Conservation (phyloP, 805 yeast species). For the Yamadazyma sp. region DNA sequence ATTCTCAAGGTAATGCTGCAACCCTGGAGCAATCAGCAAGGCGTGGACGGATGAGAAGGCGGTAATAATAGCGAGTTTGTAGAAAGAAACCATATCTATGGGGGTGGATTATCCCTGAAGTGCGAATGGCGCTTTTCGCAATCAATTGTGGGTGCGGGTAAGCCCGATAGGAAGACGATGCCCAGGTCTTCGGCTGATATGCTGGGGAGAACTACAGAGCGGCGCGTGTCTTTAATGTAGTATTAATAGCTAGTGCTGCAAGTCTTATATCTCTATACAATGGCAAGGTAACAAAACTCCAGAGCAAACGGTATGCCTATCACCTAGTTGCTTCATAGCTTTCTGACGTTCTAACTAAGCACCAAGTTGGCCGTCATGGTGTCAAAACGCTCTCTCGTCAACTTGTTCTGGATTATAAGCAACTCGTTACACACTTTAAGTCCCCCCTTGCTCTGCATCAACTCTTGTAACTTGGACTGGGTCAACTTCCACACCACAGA, state of each 20-base stretch:
- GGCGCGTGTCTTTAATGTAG: no score
- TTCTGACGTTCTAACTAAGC: conserved; percentile 21
- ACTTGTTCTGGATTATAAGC: conserved; percentile 55
- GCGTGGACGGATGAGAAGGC: conserved; percentile 19
- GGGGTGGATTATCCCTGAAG: no score
- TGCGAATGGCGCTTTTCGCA: no score
- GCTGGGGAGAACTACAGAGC: no score
- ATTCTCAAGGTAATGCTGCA: conserved; percentile 17
- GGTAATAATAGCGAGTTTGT: conserved; percentile 14
- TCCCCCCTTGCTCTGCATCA: conserved; percentile 48
- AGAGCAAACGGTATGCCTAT: no score
- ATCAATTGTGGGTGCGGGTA: no score
- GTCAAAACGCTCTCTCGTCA: conserved; percentile 70
- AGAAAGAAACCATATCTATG: conserved; percentile 15
- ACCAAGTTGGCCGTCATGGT: conserved; percentile 74
- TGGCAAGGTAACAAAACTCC: no score
- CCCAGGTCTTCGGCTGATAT: no score
- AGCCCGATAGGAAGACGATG: no score
- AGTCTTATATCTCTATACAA: no score
- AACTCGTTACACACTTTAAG: conserved; percentile 62
- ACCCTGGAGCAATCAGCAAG: conserved; percentile 22
- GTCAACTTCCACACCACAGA: conserved; percentile 70
- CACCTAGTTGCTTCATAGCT: no score
- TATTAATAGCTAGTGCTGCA: no score
- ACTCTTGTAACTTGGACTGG: conserved; percentile 40